Evolutionary conservation across 2,329 filamentous ascomycete species (phyloP), one percentile per base, ranked within the genome.

Genomic region (Neonectria sp.): DNA sequence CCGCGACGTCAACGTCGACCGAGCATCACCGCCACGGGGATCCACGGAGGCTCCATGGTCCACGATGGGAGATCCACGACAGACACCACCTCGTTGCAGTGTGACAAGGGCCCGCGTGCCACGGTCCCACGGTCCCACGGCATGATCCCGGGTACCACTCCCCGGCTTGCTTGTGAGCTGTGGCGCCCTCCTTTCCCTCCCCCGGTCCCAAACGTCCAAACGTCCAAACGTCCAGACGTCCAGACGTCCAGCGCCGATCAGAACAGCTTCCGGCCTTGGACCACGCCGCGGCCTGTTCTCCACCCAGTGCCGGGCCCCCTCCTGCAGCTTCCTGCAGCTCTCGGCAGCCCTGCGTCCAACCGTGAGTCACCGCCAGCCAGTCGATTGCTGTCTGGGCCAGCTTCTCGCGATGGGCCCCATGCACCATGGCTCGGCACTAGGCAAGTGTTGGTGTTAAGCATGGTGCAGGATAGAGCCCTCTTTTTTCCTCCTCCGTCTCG

Each of bases 361-460:
- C 57, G 55, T 76, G 73, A 76, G 74, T 76, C 74, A 76, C 66
- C 48, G 68, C 66, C 49, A 75, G 65, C 75, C 75, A 76, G 68
- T 76, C 71, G 69, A 72, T 72, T 60, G 37, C 55, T 43, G 66
- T 51, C 57, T 66, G 27, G 69, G 63, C 60, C 64, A 61, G 51
- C 61, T 69, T 67, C 67, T 75, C 71, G 71, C 66, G 72, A 76
- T 75, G 69, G 71, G 68, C 67, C 68, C 71, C 70, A 72, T 71
- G 63, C 72, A 65, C 40, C 55, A 57, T 67, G 45, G 56, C 57
- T 63, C 59, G 66, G 60, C 68, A 70, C 68, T 70, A 65, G 45
- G 57, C 35, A 56, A 57, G 49, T n/a, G 49, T 62, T 65, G 63
- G 57, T 60, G 63, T 61, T 52, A 61, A 57, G 64, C 56, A 59